phyloP scores from a whole-genome alignment of 139 green algal species.

The Tetradesmus obliquus region DNA sequence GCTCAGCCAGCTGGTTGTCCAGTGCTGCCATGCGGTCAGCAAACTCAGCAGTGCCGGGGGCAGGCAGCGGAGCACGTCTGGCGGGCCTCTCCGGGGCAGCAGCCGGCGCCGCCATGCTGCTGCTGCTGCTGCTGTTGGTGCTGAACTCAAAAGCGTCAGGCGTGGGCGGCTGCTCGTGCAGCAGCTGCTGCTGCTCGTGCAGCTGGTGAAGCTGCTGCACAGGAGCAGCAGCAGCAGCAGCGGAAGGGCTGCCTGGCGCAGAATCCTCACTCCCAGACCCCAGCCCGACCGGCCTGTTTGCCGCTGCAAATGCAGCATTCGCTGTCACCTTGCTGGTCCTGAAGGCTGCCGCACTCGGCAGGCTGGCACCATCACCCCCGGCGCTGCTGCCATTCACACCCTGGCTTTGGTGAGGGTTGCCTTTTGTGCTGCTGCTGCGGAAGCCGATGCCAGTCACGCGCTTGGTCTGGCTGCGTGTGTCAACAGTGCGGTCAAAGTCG shows the following conservation, averaged over 20 bases:
- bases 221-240: conserved; percentile 27
- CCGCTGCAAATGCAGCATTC: conserved; percentile 15
- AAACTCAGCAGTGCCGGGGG: conserved; percentile 14
- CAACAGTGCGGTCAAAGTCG: conserved; percentile 24
- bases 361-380: neutral
- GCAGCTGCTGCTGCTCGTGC: neutral
- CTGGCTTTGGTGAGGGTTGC: conserved; percentile 32
- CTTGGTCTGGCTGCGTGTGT: neutral
- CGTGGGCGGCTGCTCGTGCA: neutral
- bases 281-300: neutral
- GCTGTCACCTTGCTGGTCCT: conserved; percentile 41
- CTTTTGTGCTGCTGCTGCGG: conserved; percentile 5
- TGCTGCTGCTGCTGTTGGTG: conserved; percentile 19
- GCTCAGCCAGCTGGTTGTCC: neutral
- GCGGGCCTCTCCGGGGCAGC: neutral
- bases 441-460: conserved; percentile 31
- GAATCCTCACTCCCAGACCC: neutral
- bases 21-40: neutral
- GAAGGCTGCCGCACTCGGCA: neutral
- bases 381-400: neutral
- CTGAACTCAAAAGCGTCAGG: neutral
- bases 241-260: neutral
- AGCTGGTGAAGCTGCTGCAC: neutral
- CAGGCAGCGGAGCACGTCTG: neutral
- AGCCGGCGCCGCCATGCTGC: neutral